Evolutionary conservation across 148 eudicot genomes (phyloP).

Genomic region (Cornus kousa): DNA sequence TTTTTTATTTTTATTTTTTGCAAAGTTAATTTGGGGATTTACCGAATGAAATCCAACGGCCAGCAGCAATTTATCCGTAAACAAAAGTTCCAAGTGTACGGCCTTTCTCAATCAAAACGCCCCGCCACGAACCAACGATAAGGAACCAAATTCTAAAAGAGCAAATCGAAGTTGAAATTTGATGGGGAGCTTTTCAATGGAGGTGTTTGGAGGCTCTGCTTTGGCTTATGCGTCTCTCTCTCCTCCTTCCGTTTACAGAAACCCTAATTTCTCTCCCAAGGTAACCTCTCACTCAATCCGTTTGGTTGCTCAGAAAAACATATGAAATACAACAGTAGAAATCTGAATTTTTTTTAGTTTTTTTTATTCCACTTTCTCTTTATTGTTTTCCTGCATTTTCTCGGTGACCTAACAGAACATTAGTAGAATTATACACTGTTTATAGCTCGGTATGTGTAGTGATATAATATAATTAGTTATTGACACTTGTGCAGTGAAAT

Average conservation of each 20-base stretch:
- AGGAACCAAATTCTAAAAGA: background rate
- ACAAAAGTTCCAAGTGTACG: too few relatives aligned
- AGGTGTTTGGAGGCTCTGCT: background rate
- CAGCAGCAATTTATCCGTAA: too few relatives aligned
- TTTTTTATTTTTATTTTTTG: too few relatives aligned
- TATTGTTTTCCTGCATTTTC: background rate
- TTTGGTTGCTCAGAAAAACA: background rate
- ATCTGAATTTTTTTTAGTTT: too few relatives aligned
- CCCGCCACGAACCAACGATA: background rate
- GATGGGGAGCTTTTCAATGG: background rate
- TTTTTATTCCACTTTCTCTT: background rate
- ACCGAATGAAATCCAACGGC: background rate
- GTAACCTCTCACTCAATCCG: background rate
- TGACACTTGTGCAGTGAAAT: too few relatives aligned
- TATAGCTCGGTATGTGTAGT: background rate
- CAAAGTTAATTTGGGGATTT: too few relatives aligned
- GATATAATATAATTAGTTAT: too few relatives aligned
- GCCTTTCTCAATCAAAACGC: too few relatives aligned
- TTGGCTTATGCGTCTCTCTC: conserved; percentile 3
- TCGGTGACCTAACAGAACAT: background rate
- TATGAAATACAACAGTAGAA: background rate
- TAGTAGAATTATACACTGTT: background rate
- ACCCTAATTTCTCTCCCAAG: background rate
- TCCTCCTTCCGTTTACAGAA: background rate
- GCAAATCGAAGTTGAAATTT: too few relatives aligned